Evolutionary conservation across 768 basidiomycete species (phyloP).

Genomic region (Mycena haematopus): DNA sequence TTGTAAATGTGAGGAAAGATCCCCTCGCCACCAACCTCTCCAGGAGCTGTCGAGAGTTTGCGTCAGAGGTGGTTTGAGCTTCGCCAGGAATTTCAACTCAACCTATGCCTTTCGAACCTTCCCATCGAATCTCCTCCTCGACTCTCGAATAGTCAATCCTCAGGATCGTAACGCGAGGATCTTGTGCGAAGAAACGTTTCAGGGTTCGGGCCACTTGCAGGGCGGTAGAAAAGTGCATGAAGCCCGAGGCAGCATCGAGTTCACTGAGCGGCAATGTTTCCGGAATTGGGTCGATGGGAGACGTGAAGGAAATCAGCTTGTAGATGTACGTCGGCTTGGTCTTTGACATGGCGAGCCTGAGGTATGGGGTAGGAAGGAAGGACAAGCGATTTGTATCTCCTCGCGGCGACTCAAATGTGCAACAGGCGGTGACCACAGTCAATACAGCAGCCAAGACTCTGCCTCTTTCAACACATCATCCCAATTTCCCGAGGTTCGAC

Average conservation of each 20-base stretch:
- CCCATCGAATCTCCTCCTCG: conserved; percentile 53
- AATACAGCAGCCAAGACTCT: conserved; percentile 43
- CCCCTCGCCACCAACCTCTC: conserved; percentile 50
- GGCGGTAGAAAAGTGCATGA: conserved; percentile 63
- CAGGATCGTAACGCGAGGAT: conserved; percentile 48
- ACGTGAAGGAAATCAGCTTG: conserved; percentile 58
- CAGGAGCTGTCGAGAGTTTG: conserved; percentile 39
- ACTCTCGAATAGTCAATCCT: conserved; percentile 50
- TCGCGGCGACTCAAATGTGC: neutral
- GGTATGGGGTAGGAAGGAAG: neutral
- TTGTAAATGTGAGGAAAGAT: conserved; percentile 64
- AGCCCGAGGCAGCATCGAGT: conserved; percentile 52
- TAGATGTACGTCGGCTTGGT: conserved; percentile 66
- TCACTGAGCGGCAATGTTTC: conserved; percentile 53
- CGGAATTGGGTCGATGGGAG: conserved; percentile 50
- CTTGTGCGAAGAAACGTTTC: conserved; percentile 49
- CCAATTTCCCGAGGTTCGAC: conserved; percentile 41
- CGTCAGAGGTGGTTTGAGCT: neutral
- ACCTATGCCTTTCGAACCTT: conserved; percentile 48
- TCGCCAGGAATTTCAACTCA: neutral
- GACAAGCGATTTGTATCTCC: neutral
- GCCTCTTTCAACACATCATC: conserved; percentile 31
- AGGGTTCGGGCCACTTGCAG: conserved; percentile 56
- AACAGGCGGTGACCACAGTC: conserved; percentile 3
- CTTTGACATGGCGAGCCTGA: conserved; percentile 28